A percentile compares a stretch with the other conserved stretches of the same genome.
Conservation (phyloP, 306 rosid genomes). For the Vigna trinervia region DNA sequence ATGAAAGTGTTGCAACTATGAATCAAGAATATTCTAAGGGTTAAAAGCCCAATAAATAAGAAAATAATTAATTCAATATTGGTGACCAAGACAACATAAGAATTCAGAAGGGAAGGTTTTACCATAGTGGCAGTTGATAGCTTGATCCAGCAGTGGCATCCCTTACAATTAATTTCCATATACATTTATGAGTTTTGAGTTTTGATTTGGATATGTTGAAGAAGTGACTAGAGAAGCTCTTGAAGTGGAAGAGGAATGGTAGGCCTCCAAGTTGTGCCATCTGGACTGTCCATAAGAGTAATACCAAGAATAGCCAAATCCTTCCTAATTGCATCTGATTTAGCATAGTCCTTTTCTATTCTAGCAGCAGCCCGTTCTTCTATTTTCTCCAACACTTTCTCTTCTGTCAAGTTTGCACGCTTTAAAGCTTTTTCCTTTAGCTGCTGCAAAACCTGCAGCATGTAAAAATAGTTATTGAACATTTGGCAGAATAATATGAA, state of each 20-base stretch:
- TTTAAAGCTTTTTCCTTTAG: slow-evolving; percentile 76
- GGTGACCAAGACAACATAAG: background rate
- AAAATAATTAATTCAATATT: slow-evolving; percentile 5
- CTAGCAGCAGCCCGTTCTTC: slow-evolving; percentile 82
- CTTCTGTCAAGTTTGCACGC: slow-evolving; percentile 85
- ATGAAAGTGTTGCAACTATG: slow-evolving; percentile 4
- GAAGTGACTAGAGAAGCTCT: slow-evolving; percentile 48
- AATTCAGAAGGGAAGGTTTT: background rate
- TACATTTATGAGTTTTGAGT: slow-evolving; percentile 21
- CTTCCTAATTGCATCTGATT: slow-evolving; percentile 80
- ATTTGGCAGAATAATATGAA: background rate
- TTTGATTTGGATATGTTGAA: slow-evolving; percentile 25
- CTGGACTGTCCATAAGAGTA: slow-evolving; percentile 87
- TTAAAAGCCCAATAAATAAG: background rate
- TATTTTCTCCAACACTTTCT: slow-evolving; percentile 66
- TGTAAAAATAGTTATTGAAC: background rate
- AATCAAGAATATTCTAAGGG: background rate
- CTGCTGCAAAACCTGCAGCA: slow-evolving; percentile 75
- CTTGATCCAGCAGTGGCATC: background rate
- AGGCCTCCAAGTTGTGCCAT: slow-evolving; percentile 94
- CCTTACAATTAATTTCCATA: slow-evolving; percentile 14
- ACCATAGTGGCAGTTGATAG: background rate
- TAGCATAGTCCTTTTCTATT: slow-evolving; percentile 74
- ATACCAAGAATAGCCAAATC: slow-evolving; percentile 80
- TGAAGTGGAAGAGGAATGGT: slow-evolving; percentile 81